Base-by-base conservation (phyloP, 352 stramenopile species). In the Thraustotheca clavata region DNA sequence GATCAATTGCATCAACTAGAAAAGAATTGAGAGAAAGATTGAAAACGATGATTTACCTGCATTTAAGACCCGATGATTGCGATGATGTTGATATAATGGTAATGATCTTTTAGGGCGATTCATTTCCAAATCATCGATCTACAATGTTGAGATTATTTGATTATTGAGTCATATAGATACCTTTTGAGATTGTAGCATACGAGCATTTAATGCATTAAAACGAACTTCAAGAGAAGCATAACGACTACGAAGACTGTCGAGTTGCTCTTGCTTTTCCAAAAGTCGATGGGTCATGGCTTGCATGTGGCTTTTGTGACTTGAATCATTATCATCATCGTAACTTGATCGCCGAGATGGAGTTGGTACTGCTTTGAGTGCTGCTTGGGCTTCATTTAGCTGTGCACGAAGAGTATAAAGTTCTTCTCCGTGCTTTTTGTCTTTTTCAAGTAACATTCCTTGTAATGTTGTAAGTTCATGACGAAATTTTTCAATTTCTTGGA, bases 191-290 rank as follows among this genome's bases (percentile, higher is more conserved):
- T 79, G 22, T 87, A 82, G 50, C 80, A 79, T 63, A 89, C 74
- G 69, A 31, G 67, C 71, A 34, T 83, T 77, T 4, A 77, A 68
- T 52, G 89, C 79, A 33, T 75, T 68, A 22, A 91, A 70, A 39
- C 84, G 84, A 14, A 88, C 71, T 38, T 91, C 77, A 38, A 94
- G 76, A 22, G 80, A 89, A 47, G 80, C 84, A 46, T 80, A 70
- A 35, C 77, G 79, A 62, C 71, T 89, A 1, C 80, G 82, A 34
- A 91, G 46, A 0, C 72, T 73, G 39, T 94, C 84, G 32, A 94
- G 74, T 0, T 70, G 82, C 50, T 91, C 84, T 43, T 94, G 84
- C 67, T 94, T 94, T 60, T 91, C 80, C 11, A 94, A 79, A 20
- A 94, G 49, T 1, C 80, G 71, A 55, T 89, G 89, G 20, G 84